Evolutionary conservation across 1,284 basidiomycete species (phyloP).

Genomic region (Puccinia sorghi): DNA sequence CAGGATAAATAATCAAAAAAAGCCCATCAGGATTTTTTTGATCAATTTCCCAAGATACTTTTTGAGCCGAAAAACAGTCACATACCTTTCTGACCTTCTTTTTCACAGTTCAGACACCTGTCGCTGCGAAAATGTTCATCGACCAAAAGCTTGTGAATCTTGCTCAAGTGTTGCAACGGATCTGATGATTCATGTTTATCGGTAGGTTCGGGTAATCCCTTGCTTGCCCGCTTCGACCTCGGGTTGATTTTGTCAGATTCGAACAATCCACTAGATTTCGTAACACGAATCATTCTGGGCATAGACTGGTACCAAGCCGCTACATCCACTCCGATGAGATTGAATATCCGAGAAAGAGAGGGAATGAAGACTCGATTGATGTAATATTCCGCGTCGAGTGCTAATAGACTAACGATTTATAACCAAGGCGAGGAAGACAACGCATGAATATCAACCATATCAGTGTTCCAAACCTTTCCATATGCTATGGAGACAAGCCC

Average conservation of each 20-base stretch:
- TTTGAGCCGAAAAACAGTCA: background rate
- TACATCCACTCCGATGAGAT: conserved; percentile 85
- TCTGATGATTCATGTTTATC: conserved; percentile 6
- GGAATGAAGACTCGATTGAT: conserved; percentile 84
- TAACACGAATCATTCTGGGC: conserved; percentile 64
- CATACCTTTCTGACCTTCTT: conserved; percentile 50
- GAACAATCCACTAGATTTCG: conserved; percentile 39
- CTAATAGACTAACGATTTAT: conserved; percentile 62
- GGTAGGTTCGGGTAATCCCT: conserved; percentile 27
- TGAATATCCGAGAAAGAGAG: conserved; percentile 85
- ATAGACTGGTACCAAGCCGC: conserved; percentile 84
- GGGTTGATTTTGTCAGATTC: conserved; percentile 34
- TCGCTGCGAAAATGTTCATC: conserved; percentile 53
- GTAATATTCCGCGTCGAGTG: conserved; percentile 84
- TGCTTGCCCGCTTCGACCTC: background rate
- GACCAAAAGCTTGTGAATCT: conserved; percentile 50
- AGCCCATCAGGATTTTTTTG: conserved; percentile 56
- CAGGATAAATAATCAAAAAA: background rate
- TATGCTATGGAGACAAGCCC: background rate
- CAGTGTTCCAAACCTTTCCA: background rate
- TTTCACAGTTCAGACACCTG: conserved; percentile 54
- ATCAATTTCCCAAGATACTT: conserved; percentile 55
- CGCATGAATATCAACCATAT: background rate
- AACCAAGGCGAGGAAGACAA: background rate
- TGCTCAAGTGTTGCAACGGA: background rate